Conservation (phyloP, 2,329 filamentous ascomycete species). For the Pseudocercospora cruenta region DNA sequence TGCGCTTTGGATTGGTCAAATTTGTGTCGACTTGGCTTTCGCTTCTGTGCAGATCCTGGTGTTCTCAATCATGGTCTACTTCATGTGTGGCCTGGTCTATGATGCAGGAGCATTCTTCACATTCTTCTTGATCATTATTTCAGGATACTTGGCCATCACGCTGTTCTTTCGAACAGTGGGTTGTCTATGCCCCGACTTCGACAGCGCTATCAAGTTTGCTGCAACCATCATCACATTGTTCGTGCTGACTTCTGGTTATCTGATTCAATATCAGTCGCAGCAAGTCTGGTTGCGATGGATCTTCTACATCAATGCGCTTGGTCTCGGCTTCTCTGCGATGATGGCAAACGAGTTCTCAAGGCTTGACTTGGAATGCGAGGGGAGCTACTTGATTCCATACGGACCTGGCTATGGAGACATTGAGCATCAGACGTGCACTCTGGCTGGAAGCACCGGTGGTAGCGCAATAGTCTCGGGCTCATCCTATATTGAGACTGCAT, state of each 20-base stretch:
- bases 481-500: conserved; percentile 70
- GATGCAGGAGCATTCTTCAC: conserved; percentile 78
- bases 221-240: conserved; percentile 80
- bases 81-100: conserved; percentile 71
- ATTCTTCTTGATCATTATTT: conserved; percentile 61
- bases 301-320: conserved; percentile 75
- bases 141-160: conserved; percentile 63
- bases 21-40: conserved; percentile 73
- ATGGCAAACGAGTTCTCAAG: conserved; percentile 86
- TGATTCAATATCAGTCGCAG: conserved; percentile 76
- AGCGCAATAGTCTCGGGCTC: conserved; percentile 65
- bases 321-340: conserved; percentile 73
- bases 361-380: conserved; percentile 69
- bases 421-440: conserved; percentile 77
- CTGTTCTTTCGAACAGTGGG: conserved; percentile 77
- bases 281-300: conserved; percentile 80
- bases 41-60: conserved; percentile 70
- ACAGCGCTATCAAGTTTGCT: conserved; percentile 80
- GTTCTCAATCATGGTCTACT: conserved; percentile 77
- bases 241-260: conserved; percentile 77
- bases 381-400: conserved; percentile 69
- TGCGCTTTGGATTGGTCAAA: conserved; percentile 81
- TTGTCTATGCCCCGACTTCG: conserved; percentile 77
- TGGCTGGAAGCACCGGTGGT: conserved; percentile 71
- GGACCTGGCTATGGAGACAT: conserved; percentile 73